Evolutionary conservation across 257 asterid genomes (phyloP).

Genomic region (Thymus quinquecostatus): DNA sequence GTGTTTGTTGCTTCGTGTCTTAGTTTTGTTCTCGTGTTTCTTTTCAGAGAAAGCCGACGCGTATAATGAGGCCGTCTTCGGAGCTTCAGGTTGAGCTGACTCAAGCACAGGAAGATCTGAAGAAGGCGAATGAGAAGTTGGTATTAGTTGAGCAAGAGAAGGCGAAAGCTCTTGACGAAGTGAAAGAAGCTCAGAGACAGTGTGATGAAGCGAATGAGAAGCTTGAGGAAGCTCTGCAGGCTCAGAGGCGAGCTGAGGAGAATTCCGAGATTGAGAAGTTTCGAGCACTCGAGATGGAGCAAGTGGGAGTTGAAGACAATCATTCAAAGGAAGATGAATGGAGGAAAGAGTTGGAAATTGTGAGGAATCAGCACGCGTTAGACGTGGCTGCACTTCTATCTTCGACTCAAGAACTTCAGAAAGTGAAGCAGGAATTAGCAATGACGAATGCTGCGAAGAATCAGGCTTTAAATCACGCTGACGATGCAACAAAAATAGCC

Average conservation of each 20-base stretch:
- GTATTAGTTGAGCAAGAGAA: conserved; percentile 73
- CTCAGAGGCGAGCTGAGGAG: conserved; percentile 83
- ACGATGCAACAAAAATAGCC: conserved; percentile 78
- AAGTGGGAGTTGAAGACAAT: conserved; percentile 70
- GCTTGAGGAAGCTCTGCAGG: conserved; percentile 74
- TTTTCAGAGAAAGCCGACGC: conserved; percentile 62
- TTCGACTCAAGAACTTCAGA: conserved; percentile 75
- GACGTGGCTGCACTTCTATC: conserved; percentile 85
- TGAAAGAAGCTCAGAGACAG: conserved; percentile 61
- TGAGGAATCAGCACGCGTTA: conserved; percentile 71
- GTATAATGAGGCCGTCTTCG: conserved; percentile 52
- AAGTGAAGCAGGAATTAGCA: conserved; percentile 65
- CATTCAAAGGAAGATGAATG: conserved; percentile 80
- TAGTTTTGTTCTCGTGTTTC: conserved; percentile 18
- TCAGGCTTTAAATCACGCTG: conserved; percentile 82
- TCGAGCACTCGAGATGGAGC: conserved; percentile 55
- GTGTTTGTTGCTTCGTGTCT: conserved; percentile 11
- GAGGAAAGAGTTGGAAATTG: conserved; percentile 71
- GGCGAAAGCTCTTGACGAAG: conserved; percentile 61
- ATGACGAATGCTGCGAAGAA: conserved; percentile 74
- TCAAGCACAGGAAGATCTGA: conserved; percentile 70
- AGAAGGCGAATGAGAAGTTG: conserved; percentile 74
- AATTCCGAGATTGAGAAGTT: conserved; percentile 83
- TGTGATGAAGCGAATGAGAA: conserved; percentile 78
- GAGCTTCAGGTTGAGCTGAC: conserved; percentile 66